Percentiles rank a stretch among this genome's conserved stretches.
Evolutionary conservation across 331 rosid species (phyloP).

Genomic region (Spiraea crenata): DNA sequence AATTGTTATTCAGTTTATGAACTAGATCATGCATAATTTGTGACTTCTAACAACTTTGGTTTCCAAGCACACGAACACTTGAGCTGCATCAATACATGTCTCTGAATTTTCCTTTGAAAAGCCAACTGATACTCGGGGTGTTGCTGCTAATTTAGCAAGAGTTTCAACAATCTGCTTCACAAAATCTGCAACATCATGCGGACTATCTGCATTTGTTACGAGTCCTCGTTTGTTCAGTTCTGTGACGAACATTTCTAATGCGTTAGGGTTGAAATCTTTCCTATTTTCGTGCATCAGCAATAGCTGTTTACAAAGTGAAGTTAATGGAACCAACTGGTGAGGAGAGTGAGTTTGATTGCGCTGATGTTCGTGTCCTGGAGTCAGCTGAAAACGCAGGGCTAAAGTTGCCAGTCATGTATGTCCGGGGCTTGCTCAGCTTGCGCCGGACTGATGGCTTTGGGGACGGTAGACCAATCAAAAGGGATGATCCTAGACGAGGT

Average conservation of each 20-base stretch:
- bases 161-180: conserved; percentile 35
- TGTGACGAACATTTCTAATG: conserved; percentile 39
- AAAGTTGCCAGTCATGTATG: conserved; percentile 71
- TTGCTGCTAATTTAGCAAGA: conserved; percentile 32
- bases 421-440: conserved; percentile 88
- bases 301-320: conserved; percentile 61
- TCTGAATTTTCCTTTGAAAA: background rate
- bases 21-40: background rate
- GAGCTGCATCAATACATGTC: background rate
- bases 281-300: conserved; percentile 50
- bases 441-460: conserved; percentile 43
- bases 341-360: conserved; percentile 59
- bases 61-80: background rate
- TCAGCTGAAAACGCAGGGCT: conserved; percentile 69
- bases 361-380: conserved; percentile 59
- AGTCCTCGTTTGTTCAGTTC: conserved; percentile 32
- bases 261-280: conserved; percentile 55
- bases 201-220: conserved; percentile 32
- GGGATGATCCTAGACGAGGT: conserved; percentile 59
- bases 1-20: background rate
- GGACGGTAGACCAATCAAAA: conserved; percentile 61
- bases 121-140: background rate
- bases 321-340: conserved; percentile 57
- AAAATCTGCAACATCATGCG: conserved; percentile 20
- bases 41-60: background rate